A percentile compares a stretch with the other conserved stretches of the same genome.
Conservation (phyloP, 1,284 basidiomycete species). For the Meira miltonrushii region DNA sequence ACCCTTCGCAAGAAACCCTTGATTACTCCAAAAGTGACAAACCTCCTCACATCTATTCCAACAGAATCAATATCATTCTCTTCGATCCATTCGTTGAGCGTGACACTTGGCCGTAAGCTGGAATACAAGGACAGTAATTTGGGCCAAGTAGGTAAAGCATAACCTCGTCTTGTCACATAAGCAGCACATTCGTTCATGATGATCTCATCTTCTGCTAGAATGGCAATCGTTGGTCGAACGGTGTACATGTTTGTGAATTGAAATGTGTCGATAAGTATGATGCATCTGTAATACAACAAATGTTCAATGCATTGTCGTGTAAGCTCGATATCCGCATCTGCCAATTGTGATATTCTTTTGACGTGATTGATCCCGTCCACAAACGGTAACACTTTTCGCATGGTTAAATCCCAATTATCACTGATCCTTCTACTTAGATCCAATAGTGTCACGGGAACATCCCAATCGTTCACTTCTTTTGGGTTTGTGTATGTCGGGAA, state of each 20-base stretch:
- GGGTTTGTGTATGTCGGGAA: conserved; percentile 96
- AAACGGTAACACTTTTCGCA: conserved; percentile 69
- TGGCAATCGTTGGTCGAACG: conserved; percentile 73
- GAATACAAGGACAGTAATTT: conserved; percentile 78
- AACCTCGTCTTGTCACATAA: conserved; percentile 75
- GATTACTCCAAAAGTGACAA: conserved; percentile 98
- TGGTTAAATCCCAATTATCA: conserved; percentile 92
- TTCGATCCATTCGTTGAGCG: conserved; percentile 84
- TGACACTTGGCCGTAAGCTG: conserved; percentile 74
- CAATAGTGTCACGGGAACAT: conserved; percentile 85
- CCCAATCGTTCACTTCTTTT: conserved; percentile 81
- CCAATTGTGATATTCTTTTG: conserved; percentile 80
- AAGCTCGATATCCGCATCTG: conserved; percentile 79
- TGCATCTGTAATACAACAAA: conserved; percentile 88
- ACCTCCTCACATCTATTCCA: conserved; percentile 83
- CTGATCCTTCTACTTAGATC: conserved; percentile 74
- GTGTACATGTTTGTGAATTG: conserved; percentile 93
- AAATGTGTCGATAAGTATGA: conserved; percentile 93
- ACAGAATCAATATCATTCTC: conserved; percentile 59
- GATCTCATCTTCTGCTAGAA: conserved; percentile 73
- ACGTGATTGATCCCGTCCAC: conserved; percentile 90
- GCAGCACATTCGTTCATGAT: conserved; percentile 81
- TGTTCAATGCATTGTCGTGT: conserved; percentile 85
- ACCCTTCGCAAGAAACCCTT: conserved; percentile 92
- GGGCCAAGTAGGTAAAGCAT: conserved; percentile 32